A percentile compares a stretch with the other conserved stretches of the same genome.
Conservation (phyloP, 805 yeast species). For the Ogataea zsoltii region DNA sequence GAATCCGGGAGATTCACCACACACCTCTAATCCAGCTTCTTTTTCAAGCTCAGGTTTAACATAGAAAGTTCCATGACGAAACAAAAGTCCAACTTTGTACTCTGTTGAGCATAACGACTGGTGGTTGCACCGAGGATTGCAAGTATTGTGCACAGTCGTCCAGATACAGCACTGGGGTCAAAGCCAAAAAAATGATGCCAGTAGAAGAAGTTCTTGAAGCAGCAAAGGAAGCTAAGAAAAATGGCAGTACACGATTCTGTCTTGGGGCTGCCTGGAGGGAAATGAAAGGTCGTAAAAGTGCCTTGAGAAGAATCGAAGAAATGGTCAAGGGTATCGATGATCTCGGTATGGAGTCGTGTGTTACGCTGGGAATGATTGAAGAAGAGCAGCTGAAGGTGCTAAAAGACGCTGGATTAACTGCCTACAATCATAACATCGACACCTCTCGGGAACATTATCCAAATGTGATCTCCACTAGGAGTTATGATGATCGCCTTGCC, state of each 20-base stretch:
- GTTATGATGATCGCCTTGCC: conserved; percentile 67
- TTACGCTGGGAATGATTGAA: conserved; percentile 76
- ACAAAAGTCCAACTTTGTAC: conserved; percentile 54
- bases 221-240: conserved; percentile 63
- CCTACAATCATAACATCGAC: conserved; percentile 80
- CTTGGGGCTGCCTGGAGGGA: conserved; percentile 91
- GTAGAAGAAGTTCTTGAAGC: conserved; percentile 59
- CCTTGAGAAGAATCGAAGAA: conserved; percentile 53
- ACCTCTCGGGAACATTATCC: conserved; percentile 78
- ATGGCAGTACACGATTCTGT: conserved; percentile 78
- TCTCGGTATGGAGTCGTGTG: conserved; percentile 74
- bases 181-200: conserved; percentile 66
- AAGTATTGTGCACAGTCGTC: conserved; percentile 78
- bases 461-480: conserved; percentile 67
- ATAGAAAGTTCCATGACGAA: conserved; percentile 59
- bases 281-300: conserved; percentile 70
- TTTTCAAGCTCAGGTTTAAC: conserved; percentile 62
- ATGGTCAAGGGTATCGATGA: conserved; percentile 63
- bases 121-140: conserved; percentile 83
- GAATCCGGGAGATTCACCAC: conserved; percentile 59
- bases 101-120: conserved; percentile 70
- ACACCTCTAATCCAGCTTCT: conserved; percentile 67
- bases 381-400: conserved; percentile 60
- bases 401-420: conserved; percentile 72
- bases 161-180: conserved; percentile 65